Evolutionary conservation across 179 eudicot species (phyloP).

Genomic region (Amaranthus tricolor): DNA sequence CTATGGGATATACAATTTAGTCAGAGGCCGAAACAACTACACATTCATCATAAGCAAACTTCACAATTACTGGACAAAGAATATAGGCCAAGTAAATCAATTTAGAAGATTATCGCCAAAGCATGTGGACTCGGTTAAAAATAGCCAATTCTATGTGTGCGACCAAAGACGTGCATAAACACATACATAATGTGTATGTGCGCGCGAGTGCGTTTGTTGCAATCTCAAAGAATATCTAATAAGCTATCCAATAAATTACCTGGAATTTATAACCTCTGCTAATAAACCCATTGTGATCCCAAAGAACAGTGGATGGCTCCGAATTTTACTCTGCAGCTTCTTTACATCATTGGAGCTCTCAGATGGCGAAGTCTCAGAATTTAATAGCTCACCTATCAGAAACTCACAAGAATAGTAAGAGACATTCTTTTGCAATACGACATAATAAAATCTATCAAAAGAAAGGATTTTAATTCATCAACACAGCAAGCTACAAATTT

Average conservation of each 20-base stretch:
- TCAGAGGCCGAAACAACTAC: background rate
- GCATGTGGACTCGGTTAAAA: background rate
- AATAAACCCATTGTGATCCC: slow-evolving; percentile 90
- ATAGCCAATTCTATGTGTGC: background rate
- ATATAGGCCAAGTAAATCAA: background rate
- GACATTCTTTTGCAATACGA: background rate
- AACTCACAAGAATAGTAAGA: background rate
- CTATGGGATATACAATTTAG: background rate
- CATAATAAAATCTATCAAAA: background rate
- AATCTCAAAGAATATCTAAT: background rate
- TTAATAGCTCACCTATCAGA: slow-evolving; percentile 46
- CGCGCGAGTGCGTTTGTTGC: background rate
- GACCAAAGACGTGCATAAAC: slow-evolving; percentile 6
- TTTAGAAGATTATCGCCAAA: background rate
- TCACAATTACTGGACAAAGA: background rate
- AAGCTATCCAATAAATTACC: slow-evolving; percentile 41
- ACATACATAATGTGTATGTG: background rate
- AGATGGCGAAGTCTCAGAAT: slow-evolving; percentile 28
- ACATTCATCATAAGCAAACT: slow-evolving; percentile 6
- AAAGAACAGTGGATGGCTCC: slow-evolving; percentile 86
- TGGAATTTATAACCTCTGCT: slow-evolving; percentile 94
- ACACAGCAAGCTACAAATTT: background rate
- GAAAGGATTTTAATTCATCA: background rate
- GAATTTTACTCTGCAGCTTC: slow-evolving; percentile 50
- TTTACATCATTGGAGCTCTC: slow-evolving; percentile 32